Percentiles rank a stretch among this genome's conserved stretches.
phyloP scores from a whole-genome alignment of 768 basidiomycete genomes.

The Trametopsis cervina region DNA sequence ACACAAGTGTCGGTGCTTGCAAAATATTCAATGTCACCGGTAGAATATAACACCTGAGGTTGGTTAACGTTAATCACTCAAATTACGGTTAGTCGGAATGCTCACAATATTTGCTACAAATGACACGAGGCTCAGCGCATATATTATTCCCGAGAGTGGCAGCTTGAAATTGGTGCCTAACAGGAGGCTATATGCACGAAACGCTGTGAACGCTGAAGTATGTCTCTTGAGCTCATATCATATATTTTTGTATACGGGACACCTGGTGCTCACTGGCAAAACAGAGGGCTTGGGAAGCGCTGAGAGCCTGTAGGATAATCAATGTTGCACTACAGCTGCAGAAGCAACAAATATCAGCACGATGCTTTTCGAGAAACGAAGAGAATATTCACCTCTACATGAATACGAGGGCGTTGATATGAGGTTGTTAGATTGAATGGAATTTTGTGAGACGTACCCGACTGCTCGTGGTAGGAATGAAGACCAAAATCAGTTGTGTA shows the following conservation, averaged over 20 bases:
- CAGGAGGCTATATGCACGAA: not conserved
- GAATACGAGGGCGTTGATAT: too few species aligned
- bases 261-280: not conserved
- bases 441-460: too few species aligned
- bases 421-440: too few species aligned
- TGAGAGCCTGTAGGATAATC: too few species aligned
- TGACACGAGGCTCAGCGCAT: not conserved
- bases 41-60: not conserved
- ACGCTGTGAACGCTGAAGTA: not conserved
- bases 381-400: too few species aligned
- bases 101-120: not conserved
- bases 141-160: not conserved
- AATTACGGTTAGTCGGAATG: too few species aligned
- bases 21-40: not conserved
- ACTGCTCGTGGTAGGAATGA: too few species aligned
- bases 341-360: too few species aligned
- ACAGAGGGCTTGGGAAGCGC: not conserved
- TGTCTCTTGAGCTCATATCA: too few species aligned
- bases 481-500: too few species aligned
- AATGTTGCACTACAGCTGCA: too few species aligned
- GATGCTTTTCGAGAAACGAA: too few species aligned
- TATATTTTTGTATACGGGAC: not conserved
- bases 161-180: not conserved
- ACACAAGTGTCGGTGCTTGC: not conserved
- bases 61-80: not conserved